A percentile compares a stretch with the other conserved stretches of the same genome.
These are phyloP conservation scores for Hypoxylon subgilvum DNA, from an alignment of 495 filamentous ascomycete species.

Conservation along the genomic window DNA sequence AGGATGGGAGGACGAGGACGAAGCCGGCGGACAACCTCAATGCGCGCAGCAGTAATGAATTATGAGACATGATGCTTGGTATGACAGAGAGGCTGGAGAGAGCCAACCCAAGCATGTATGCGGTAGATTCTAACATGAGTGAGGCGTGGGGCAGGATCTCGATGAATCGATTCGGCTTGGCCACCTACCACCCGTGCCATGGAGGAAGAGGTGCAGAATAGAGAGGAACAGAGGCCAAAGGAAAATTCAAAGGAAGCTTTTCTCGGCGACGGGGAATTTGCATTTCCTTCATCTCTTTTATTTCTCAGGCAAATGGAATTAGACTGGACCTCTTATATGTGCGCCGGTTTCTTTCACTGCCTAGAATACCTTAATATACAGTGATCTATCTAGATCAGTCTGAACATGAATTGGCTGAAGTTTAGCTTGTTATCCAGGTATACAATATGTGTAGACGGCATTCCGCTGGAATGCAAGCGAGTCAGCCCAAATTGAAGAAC, in stretches of 20 bases:
- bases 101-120: constrained; percentile 3
- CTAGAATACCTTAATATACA: no score
- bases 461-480: no score
- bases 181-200: background rate
- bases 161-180: constrained; percentile 3
- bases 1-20: constrained; percentile 78
- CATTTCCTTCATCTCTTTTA: constrained; percentile 6
- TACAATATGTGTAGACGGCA: no score
- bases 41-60: constrained; percentile 80
- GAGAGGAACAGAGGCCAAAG: background rate
- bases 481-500: no score
- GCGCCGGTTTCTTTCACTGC: background rate
- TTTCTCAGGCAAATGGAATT: background rate
- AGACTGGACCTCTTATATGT: constrained; percentile 1
- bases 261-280: background rate
- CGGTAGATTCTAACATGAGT: no score
- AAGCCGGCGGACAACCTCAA: constrained; percentile 63
- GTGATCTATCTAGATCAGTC: no score
- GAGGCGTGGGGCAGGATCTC: background rate
- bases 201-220: constrained; percentile 6
- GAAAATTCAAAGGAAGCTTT: background rate
- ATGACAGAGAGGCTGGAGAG: constrained; percentile 25
- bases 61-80: constrained; percentile 30
- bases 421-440: no score
- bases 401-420: no score